These are phyloP conservation scores for Micractinium sp. DNA, from an alignment of 139 green algal species.

Conservation along the genomic window DNA sequence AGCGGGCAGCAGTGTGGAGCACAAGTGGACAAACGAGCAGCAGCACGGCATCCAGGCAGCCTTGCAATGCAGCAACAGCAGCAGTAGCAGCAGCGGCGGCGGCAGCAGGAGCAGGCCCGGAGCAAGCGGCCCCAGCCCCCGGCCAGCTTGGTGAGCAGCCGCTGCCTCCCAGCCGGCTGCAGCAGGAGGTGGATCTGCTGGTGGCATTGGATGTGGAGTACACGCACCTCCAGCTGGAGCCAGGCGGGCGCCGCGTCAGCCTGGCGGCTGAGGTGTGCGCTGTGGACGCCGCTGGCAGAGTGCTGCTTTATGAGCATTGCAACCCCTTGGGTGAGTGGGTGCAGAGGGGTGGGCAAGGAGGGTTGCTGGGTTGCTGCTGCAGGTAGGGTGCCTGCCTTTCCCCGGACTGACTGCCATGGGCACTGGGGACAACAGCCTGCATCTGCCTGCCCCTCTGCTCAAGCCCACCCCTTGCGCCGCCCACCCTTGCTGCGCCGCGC, in stretches of 20 bases:
- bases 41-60: background rate
- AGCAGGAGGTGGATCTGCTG: constrained; percentile 26
- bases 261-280: constrained; percentile 51
- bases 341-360: too few species aligned
- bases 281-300: constrained; percentile 24
- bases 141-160: background rate
- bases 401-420: too few species aligned
- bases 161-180: constrained; percentile 18
- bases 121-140: background rate
- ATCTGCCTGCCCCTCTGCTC: too few species aligned
- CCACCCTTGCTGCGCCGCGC: background rate
- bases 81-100: background rate
- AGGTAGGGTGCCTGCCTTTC: too few species aligned
- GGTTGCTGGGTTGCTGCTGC: too few species aligned
- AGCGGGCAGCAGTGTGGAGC: background rate
- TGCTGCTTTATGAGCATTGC: constrained; percentile 32
- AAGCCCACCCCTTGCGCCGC: too few species aligned
- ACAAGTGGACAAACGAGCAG: background rate
- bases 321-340: constrained; percentile 27
- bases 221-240: background rate
- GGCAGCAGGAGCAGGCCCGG: background rate
- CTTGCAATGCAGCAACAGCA: background rate
- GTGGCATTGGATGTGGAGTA: constrained; percentile 52
- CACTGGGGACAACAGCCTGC: too few species aligned
- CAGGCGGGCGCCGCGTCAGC: background rate